Base-by-base conservation (phyloP, 2,329 filamentous ascomycete species). In the Anthostomella pinea region DNA sequence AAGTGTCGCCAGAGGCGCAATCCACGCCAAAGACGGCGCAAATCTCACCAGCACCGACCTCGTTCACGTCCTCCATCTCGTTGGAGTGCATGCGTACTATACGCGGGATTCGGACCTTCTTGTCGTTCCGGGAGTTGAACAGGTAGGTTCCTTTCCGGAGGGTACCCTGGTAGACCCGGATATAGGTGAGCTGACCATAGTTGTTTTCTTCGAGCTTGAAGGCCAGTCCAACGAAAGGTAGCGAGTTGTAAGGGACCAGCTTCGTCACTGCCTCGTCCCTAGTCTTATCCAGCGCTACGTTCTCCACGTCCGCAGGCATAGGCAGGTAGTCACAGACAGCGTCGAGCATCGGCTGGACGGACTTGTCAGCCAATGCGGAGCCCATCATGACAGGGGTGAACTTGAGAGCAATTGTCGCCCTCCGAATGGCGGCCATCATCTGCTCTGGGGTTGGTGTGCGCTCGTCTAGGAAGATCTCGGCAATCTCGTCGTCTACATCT, bases 11-110 rank as follows among this genome's bases (percentile, higher is more conserved):
- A 27, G 91, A 97, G 22, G 93, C 90, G 63, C 93, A 98, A 56
- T 98, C 93, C 36, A 98, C 87, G 58, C 93, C 93, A 59, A 98
- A 98, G 41, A 98, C 93, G 43, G 93, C 93, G 61, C 93, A 98
- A 48, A 98, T 98, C 66, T 98, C 93, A 65, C 93, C 93, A 35
- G 93, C 91, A 34, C 90, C 88, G 46, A 98, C 85, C 64, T 96
- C 90, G 38, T 69, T 73, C 19, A 96, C 88, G 59, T 98, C 93
- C 65, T 98, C 93, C 91, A 98, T 95, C 60, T 98, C 93, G 61
- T 97, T 95, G 29, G 90, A 95, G 72, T 98, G 93, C 93, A 98
- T 98, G 46, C 93, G 88, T 45, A 98, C 93, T 56, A 98, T 97
- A 59, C 91, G 86, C 14, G 93, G 93, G 39, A 98, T 84, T 67